Conservation (phyloP, 2,329 filamentous ascomycete species). For the Bimuria novae-zelandiae region DNA sequence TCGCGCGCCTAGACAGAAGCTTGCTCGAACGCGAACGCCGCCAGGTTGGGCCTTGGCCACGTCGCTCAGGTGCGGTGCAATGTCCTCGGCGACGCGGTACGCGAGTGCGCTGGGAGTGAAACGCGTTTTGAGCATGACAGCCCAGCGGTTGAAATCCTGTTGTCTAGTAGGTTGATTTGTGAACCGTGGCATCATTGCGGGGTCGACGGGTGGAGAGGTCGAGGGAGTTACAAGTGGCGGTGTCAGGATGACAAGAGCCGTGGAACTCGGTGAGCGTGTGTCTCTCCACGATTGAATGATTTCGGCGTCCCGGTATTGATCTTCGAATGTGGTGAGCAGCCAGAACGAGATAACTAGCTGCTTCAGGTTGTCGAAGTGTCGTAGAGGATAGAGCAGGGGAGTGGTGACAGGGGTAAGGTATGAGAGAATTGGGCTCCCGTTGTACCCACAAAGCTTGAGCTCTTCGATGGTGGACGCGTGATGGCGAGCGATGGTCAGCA, state of each 20-base stretch:
- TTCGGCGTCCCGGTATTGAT: conserved; percentile 45
- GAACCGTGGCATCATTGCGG: conserved; percentile 31
- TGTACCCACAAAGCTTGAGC: conserved; percentile 55
- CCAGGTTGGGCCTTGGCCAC: conserved; percentile 46
- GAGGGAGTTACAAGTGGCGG: conserved; percentile 32
- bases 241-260: conserved; percentile 44
- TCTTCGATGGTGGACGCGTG: conserved; percentile 49
- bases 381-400: conserved; percentile 46
- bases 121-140: conserved; percentile 45
- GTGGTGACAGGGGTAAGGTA: conserved; percentile 44
- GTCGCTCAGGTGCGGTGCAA: conserved; percentile 48
- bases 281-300: conserved; percentile 53
- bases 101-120: conserved; percentile 50
- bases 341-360: conserved; percentile 50
- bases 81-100: conserved; percentile 45
- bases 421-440: conserved; percentile 49
- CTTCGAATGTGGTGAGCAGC: conserved; percentile 49
- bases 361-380: conserved; percentile 49
- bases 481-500: conserved; percentile 49
- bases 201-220: conserved; percentile 28
- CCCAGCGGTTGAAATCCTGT: conserved; percentile 47
- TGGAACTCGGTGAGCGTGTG: conserved; percentile 44
- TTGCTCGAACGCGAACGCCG: conserved; percentile 51
- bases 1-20: conserved; percentile 49
- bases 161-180: conserved; percentile 17